phyloP scores from a whole-genome alignment of 345 rosid genomes.

The Hibiscus syriacus region DNA sequence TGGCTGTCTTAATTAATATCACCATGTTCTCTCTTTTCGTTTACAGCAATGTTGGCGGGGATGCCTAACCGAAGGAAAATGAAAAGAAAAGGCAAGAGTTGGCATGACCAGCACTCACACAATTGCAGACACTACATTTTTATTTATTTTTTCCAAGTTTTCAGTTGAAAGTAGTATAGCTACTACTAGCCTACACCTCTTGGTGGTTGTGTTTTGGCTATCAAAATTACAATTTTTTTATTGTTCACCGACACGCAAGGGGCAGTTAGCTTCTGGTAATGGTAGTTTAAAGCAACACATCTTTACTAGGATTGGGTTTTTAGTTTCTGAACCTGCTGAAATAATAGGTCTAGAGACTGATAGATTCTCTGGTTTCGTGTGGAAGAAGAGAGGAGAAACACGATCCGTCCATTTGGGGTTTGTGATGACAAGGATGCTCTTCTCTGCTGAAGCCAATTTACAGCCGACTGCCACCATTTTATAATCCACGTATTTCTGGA shows the following conservation, averaged over 20 bases:
- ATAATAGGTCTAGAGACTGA: not conserved
- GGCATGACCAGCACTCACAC: not conserved
- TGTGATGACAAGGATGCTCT: too few relatives aligned
- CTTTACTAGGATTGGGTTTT: not conserved
- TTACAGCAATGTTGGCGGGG: too few relatives aligned
- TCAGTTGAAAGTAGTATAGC: not conserved
- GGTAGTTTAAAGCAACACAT: not conserved
- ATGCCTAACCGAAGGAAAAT: too few relatives aligned
- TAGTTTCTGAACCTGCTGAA: not conserved
- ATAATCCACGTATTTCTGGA: too few relatives aligned
- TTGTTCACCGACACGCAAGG: not conserved
- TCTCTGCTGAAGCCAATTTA: too few relatives aligned
- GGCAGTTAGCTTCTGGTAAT: slow-evolving; percentile 8
- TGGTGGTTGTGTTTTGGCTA: slow-evolving; percentile 4
- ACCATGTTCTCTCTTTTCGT: too few relatives aligned
- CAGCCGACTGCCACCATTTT: too few relatives aligned
- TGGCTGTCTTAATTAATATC: too few relatives aligned
- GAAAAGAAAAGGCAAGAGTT: not conserved
- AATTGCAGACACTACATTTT: not conserved
- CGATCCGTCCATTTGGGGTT: slow-evolving; percentile 20
- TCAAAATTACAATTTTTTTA: not conserved
- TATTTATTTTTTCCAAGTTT: not conserved
- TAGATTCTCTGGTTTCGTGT: not conserved
- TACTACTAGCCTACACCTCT: not conserved
- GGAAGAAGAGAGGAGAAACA: slow-evolving; percentile 15